A percentile compares a stretch with the other conserved stretches of the same genome.
Evolutionary conservation across 2,329 filamentous ascomycete species (phyloP).

Genomic region (Sporothrix humicola): DNA sequence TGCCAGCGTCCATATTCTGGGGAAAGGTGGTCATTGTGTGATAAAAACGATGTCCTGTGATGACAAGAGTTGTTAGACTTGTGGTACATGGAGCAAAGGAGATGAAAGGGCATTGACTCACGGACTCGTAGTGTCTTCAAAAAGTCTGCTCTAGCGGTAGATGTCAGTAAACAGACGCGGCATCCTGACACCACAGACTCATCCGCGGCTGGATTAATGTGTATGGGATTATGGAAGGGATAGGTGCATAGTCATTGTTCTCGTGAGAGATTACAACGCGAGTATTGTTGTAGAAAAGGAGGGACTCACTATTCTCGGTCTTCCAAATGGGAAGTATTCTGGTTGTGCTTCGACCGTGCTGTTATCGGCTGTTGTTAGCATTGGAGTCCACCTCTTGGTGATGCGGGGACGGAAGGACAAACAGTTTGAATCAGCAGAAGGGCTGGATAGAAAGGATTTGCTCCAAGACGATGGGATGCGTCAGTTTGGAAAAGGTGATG

Average conservation of each 20-base stretch:
- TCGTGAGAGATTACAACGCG: neutral
- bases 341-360: neutral
- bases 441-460: neutral
- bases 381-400: too few species aligned
- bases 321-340: neutral
- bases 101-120: too few species aligned
- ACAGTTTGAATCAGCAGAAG: neutral
- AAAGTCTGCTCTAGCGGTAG: neutral
- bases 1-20: slow-evolving; percentile 26
- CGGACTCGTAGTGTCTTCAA: neutral
- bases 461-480: slow-evolving; percentile 19
- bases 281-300: too few species aligned
- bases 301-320: neutral
- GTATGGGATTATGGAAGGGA: neutral
- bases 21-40: slow-evolving; percentile 28
- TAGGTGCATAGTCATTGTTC: neutral
- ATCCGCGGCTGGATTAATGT: too few species aligned
- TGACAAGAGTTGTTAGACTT: neutral
- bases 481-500: slow-evolving; percentile 4
- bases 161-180: neutral
- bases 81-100: neutral
- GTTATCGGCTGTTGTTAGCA: neutral
- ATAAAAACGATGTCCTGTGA: slow-evolving; percentile 41
- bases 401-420: neutral
- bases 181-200: too few species aligned